Conservation (phyloP, 176 grass and related monocot species). For the Carex littledalei region DNA sequence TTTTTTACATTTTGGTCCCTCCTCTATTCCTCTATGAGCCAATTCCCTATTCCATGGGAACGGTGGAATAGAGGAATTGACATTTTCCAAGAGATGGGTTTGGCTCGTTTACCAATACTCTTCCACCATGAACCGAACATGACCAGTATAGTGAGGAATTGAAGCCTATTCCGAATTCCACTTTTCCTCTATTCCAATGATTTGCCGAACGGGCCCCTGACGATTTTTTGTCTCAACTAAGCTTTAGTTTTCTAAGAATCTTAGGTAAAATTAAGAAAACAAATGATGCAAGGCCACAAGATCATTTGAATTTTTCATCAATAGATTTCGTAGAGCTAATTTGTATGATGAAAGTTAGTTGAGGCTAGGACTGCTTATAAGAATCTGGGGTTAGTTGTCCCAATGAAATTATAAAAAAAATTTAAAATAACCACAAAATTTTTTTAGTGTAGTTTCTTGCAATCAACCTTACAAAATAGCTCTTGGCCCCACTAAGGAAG, state of each 20-base stretch:
- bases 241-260: background rate
- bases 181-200: too few relatives aligned
- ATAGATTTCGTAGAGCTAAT: background rate
- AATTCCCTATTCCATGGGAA: too few relatives aligned
- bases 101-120: too few relatives aligned
- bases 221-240: background rate
- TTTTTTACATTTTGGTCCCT: too few relatives aligned
- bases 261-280: background rate
- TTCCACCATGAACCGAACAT: too few relatives aligned
- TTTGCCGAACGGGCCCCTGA: background rate
- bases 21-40: too few relatives aligned
- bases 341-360: background rate
- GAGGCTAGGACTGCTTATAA: background rate
- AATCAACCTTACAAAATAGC: background rate
- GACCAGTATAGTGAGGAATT: too few relatives aligned
- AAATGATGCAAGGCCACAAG: background rate
- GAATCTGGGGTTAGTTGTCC: background rate
- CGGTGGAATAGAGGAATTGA: too few relatives aligned
- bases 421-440: background rate
- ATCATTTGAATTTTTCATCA: background rate
- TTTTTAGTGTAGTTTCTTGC: background rate
- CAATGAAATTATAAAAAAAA: background rate
- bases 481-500: background rate
- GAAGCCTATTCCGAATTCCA: too few relatives aligned
- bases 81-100: too few relatives aligned